A percentile compares a stretch with the other conserved stretches of the same genome.
Conservation (phyloP, 371 early-diverging fungal species). For the Globomyces sp. region DNA sequence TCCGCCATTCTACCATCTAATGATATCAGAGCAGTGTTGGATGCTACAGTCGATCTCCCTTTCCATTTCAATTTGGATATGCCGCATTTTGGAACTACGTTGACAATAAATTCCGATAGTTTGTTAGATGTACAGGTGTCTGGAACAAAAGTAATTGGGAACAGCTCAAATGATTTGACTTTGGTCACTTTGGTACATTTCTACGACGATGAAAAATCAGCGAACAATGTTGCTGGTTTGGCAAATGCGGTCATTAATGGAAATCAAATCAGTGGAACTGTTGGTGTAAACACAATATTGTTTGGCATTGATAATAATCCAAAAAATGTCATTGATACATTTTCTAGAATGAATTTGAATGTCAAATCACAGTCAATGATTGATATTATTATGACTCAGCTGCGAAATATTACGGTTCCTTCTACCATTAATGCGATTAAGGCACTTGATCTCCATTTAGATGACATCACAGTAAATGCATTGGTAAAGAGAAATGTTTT, state of each 20-base stretch:
- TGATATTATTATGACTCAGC: not conserved
- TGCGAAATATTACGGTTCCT: not conserved
- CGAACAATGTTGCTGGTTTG: not conserved
- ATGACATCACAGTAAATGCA: not conserved
- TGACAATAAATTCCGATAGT: not conserved
- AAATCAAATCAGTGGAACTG: not conserved
- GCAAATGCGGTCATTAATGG: not conserved
- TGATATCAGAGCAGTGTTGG: constrained; percentile 18
- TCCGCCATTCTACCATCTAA: constrained; percentile 16
- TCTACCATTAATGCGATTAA: not conserved
- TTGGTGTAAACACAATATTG: not conserved
- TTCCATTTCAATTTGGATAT: constrained; percentile 19
- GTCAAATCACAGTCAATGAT: not conserved
- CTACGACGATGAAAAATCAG: constrained; percentile 20
- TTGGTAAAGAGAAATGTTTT: constrained; percentile 8
- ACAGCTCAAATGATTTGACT: constrained; percentile 2
- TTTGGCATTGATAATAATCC: constrained; percentile 2
- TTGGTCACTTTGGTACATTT: constrained; percentile 15
- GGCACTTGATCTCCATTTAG: constrained; percentile 1
- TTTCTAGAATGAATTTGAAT: not conserved
- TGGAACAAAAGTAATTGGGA: constrained; percentile 14
- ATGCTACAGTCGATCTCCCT: constrained; percentile 17
- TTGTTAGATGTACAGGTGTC: not conserved
- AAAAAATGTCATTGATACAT: constrained; percentile 11
- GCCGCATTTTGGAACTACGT: constrained; percentile 14